A percentile compares a stretch with the other conserved stretches of the same genome.
phyloP scores from a whole-genome alignment of 192 early-diverging fungal species.

The Coemansia sp. region DNA sequence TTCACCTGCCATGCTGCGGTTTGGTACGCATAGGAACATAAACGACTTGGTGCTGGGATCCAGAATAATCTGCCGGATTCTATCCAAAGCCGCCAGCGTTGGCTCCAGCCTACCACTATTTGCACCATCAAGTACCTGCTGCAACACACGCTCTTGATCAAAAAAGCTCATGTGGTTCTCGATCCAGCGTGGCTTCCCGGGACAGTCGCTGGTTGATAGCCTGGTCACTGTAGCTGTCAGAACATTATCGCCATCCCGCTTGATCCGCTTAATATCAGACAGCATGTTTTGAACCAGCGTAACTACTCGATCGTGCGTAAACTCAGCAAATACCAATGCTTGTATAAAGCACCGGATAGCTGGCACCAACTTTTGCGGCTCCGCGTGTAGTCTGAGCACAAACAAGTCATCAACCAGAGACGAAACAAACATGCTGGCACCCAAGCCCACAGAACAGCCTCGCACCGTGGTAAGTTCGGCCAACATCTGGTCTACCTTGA shows the following conservation, averaged over 20 bases:
- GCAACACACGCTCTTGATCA: slow-evolving; percentile 65
- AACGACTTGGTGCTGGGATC: too few relatives aligned
- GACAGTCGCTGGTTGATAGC: slow-evolving; percentile 28
- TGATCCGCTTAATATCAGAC: slow-evolving; percentile 61
- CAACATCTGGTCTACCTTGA: slow-evolving; percentile 42
- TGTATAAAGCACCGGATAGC: slow-evolving; percentile 54
- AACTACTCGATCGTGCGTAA: slow-evolving; percentile 68
- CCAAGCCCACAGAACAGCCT: slow-evolving; percentile 49
- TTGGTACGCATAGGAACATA: too few relatives aligned
- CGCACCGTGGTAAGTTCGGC: slow-evolving; percentile 52
- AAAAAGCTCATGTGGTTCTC: slow-evolving; percentile 65
- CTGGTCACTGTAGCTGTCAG: slow-evolving; percentile 41
- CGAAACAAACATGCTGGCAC: slow-evolving; percentile 46
- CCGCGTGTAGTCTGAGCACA: slow-evolving; percentile 46
- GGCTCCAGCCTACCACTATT: slow-evolving; percentile 3
- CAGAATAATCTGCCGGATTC: too few relatives aligned
- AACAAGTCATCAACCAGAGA: slow-evolving; percentile 62
- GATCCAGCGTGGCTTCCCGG: slow-evolving; percentile 51
- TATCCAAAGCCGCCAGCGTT: neutral
- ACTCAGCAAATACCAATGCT: slow-evolving; percentile 62
- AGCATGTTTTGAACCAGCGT: slow-evolving; percentile 68
- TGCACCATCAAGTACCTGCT: slow-evolving; percentile 38
- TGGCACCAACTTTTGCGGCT: slow-evolving; percentile 19
- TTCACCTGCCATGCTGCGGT: too few relatives aligned
- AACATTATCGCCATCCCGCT: slow-evolving; percentile 64